Percentiles rank a stretch among this genome's conserved stretches.
Conservation (phyloP, 176 grass and related monocot genomes). For the Miscanthus lutarioriparius region DNA sequence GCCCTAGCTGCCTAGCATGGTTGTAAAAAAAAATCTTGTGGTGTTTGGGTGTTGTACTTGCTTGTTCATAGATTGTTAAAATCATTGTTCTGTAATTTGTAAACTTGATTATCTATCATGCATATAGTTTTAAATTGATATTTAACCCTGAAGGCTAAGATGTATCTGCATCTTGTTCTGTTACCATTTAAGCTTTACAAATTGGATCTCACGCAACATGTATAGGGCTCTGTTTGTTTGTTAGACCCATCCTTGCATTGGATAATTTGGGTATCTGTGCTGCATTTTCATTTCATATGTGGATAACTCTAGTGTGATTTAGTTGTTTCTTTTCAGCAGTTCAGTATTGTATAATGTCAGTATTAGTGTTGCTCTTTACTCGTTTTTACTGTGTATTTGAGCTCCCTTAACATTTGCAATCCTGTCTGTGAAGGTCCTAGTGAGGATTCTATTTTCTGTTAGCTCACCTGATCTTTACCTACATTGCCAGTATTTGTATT, state of each 20-base stretch:
- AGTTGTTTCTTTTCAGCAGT: neutral
- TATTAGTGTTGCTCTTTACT: neutral
- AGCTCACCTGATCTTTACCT: neutral
- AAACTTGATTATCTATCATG: conserved; percentile 31
- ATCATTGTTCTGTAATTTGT: conserved; percentile 9
- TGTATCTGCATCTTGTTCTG: neutral
- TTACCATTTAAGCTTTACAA: neutral
- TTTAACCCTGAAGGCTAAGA: conserved; percentile 22
- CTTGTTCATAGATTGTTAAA: conserved; percentile 31
- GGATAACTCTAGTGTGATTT: neutral
- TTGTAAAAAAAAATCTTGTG: conserved; percentile 28
- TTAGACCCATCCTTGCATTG: neutral
- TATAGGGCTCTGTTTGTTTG: neutral
- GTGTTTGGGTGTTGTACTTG: conserved; percentile 17
- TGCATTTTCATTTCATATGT: neutral
- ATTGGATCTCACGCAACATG: conserved; percentile 1
- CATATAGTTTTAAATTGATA: conserved; percentile 38
- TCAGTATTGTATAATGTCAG: neutral
- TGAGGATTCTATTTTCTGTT: neutral
- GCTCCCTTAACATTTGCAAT: neutral
- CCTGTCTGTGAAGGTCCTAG: neutral
- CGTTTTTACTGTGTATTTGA: neutral
- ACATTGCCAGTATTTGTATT: neutral
- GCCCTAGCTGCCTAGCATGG: neutral
- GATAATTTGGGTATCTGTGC: neutral